These are phyloP conservation scores for Leucocoprinus birnbaumii DNA, from an alignment of 768 basidiomycete species.

Conservation along the genomic window DNA sequence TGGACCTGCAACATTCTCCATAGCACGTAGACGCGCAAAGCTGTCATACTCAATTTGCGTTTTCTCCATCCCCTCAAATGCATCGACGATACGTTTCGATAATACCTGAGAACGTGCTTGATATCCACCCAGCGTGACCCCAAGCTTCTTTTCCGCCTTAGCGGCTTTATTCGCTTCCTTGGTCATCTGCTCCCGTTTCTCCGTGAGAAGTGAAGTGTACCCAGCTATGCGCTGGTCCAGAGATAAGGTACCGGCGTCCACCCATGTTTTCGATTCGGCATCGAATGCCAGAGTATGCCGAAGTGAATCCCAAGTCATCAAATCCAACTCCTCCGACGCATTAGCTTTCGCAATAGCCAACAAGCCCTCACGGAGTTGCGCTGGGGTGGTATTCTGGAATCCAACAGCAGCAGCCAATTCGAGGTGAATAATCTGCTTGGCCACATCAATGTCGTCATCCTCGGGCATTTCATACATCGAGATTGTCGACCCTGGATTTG, in stretches of 20 bases:
- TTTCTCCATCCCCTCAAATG: conserved; percentile 69
- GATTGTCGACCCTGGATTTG: conserved; percentile 64
- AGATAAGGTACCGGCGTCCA: conserved; percentile 58
- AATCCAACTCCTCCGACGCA: conserved; percentile 52
- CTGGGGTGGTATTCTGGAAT: conserved; percentile 78
- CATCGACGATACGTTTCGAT: conserved; percentile 56
- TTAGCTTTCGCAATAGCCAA: conserved; percentile 61
- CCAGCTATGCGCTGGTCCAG: conserved; percentile 61
- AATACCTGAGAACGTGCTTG: conserved; percentile 70
- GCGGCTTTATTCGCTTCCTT: conserved; percentile 77
- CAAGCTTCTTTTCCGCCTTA: conserved; percentile 90
- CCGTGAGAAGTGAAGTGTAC: conserved; percentile 56
- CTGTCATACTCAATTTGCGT: conserved; percentile 73
- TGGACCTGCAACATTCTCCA: conserved; percentile 78
- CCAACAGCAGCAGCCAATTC: conserved; percentile 83
- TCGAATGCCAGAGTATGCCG: conserved; percentile 67
- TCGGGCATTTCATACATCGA: conserved; percentile 74
- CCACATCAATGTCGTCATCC: conserved; percentile 70
- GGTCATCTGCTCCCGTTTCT: conserved; percentile 67
- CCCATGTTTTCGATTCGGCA: conserved; percentile 55
- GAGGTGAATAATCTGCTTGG: conserved; percentile 67
- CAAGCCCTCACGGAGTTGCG: conserved; percentile 78
- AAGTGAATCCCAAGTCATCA: conserved; percentile 59
- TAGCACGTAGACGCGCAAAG: conserved; percentile 67
- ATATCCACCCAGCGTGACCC: conserved; percentile 88